Conservation (phyloP, 2,329 filamentous ascomycete genomes). For the Calonectria hongkongensis region DNA sequence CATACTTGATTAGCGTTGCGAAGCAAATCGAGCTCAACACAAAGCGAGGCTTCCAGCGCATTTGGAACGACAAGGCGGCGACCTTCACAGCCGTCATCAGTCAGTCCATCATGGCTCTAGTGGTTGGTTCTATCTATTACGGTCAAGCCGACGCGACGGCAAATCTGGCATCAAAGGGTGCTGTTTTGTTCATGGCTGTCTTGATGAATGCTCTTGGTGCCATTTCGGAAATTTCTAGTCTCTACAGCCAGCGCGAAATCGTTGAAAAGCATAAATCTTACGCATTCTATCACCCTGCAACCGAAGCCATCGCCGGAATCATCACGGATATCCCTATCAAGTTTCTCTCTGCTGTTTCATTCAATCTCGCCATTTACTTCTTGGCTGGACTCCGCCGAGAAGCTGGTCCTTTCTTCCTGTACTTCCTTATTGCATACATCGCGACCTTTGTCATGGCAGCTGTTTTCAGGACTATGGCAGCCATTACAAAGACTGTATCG, state of each 20-base stretch:
- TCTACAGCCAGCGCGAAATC: slow-evolving; percentile 68
- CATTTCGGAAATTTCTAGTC: slow-evolving; percentile 72
- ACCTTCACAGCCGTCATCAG: slow-evolving; percentile 67
- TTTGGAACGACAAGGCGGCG: slow-evolving; percentile 71
- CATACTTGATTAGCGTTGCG: slow-evolving; percentile 72
- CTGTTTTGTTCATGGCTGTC: slow-evolving; percentile 76
- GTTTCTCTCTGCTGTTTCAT: slow-evolving; percentile 60
- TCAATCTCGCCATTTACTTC: slow-evolving; percentile 73
- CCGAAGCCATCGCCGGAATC: slow-evolving; percentile 50
- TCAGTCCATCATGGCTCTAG: slow-evolving; percentile 74
- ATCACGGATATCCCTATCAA: slow-evolving; percentile 63
- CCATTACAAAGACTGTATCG: slow-evolving; percentile 78
- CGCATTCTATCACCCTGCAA: slow-evolving; percentile 68
- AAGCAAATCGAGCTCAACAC: slow-evolving; percentile 73
- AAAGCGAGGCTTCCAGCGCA: slow-evolving; percentile 70
- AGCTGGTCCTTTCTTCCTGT: slow-evolving; percentile 83
- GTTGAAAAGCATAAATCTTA: slow-evolving; percentile 70
- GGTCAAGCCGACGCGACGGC: slow-evolving; percentile 68
- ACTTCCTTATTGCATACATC: slow-evolving; percentile 80
- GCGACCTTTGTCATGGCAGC: slow-evolving; percentile 76
- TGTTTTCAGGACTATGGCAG: slow-evolving; percentile 83
- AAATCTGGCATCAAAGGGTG: slow-evolving; percentile 73
- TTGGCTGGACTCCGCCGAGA: slow-evolving; percentile 71
- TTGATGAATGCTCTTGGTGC: slow-evolving; percentile 75
- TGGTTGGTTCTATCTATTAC: slow-evolving; percentile 78